phyloP scores from a whole-genome alignment of 2,329 filamentous ascomycete species.

The Phialophora macrospora region DNA sequence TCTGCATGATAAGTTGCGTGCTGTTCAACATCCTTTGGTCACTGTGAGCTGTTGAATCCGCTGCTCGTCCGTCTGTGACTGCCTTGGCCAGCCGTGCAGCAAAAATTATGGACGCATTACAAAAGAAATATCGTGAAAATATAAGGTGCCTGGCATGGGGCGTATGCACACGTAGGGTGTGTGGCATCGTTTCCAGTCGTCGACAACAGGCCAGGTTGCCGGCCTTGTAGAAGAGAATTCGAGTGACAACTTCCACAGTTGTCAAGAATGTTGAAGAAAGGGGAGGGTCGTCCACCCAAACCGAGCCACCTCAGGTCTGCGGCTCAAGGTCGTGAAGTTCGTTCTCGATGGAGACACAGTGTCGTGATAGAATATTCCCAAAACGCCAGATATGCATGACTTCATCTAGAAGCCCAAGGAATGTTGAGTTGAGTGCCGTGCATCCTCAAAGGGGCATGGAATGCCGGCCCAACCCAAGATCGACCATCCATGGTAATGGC shows the following conservation, averaged over 20 bases:
- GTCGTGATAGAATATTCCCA: conserved; percentile 31
- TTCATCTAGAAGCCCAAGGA: conserved; percentile 22
- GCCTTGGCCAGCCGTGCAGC: conserved; percentile 15
- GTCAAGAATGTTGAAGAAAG: conserved; percentile 23
- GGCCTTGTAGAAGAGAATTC: conserved; percentile 17
- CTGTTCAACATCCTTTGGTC: conserved; percentile 20
- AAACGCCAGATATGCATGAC: conserved; percentile 28
- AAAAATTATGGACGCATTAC: conserved; percentile 26
- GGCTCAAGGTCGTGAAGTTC: conserved; percentile 37
- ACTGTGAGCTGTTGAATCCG: conserved; percentile 13
- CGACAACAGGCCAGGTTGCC: conserved; percentile 5
- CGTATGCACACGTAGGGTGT: conserved; percentile 1
- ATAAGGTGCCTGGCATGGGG: not conserved
- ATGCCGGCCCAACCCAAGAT: not conserved
- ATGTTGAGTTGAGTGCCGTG: conserved; percentile 24
- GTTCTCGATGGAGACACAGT: conserved; percentile 30
- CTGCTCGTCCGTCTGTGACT: conserved; percentile 15
- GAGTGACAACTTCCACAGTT: conserved; percentile 26
- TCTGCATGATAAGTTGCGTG: conserved; percentile 30
- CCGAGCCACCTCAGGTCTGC: conserved; percentile 35
- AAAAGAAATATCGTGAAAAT: conserved; percentile 26
- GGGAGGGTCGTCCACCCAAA: conserved; percentile 27
- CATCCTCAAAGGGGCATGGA: conserved; percentile 14
- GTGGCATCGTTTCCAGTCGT: conserved; percentile 12
- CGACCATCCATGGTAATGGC: not conserved